A percentile compares a stretch with the other conserved stretches of the same genome.
Evolutionary conservation across 345 rosid species (phyloP).

Genomic region (Ricinus communis): DNA sequence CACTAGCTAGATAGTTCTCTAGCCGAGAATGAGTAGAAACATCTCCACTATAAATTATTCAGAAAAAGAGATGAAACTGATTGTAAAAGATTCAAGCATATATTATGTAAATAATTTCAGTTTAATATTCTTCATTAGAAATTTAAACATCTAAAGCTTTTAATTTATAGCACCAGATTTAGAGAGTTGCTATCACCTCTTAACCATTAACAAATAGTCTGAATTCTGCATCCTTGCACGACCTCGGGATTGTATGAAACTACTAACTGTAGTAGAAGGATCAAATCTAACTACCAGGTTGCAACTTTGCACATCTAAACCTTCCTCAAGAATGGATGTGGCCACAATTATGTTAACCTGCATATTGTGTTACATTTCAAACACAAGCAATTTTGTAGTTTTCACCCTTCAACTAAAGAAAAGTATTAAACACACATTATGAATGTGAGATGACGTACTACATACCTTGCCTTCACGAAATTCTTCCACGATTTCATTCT

Average conservation of each 20-base stretch:
- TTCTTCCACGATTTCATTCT: constrained; percentile 75
- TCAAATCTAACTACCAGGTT: constrained; percentile 86
- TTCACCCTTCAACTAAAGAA: background rate
- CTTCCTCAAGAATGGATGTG: constrained; percentile 97
- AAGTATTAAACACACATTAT: background rate
- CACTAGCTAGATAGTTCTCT: constrained; percentile 56
- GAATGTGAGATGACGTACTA: background rate
- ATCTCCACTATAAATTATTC: constrained; percentile 54
- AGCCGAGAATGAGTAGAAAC: constrained; percentile 43
- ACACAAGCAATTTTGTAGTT: background rate
- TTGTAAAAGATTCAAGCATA: background rate
- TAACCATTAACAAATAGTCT: constrained; percentile 74
- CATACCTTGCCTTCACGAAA: constrained; percentile 75
- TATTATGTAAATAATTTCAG: background rate
- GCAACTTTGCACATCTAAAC: constrained; percentile 90
- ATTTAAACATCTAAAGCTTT: background rate
- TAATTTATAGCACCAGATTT: background rate
- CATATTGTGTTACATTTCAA: background rate
- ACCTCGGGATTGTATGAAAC: constrained; percentile 98
- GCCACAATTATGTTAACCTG: constrained; percentile 88
- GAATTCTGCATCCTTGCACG: constrained; percentile 90
- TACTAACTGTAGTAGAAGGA: constrained; percentile 71
- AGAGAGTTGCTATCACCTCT: constrained; percentile 39
- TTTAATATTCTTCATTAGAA: background rate
- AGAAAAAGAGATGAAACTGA: background rate